Conservation (phyloP, 208 protist species). For the Leishmania mexicana region DNA sequence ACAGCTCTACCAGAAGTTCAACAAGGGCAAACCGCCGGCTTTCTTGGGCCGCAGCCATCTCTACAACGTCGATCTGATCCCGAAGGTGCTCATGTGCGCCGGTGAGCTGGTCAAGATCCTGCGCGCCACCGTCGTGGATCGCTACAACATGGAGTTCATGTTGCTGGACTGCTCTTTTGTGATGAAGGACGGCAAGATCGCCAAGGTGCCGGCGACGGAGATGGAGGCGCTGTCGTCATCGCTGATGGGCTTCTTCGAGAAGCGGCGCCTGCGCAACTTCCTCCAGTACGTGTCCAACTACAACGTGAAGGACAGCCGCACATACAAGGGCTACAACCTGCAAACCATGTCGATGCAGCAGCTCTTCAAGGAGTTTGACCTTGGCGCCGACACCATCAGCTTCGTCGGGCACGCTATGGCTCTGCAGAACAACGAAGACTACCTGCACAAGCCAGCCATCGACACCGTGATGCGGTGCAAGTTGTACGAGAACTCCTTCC, state of each 20-base stretch:
- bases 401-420: slow-evolving; percentile 98
- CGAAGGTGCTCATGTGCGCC: slow-evolving; percentile 99
- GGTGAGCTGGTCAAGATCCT: slow-evolving; percentile 98
- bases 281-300: slow-evolving; percentile 93
- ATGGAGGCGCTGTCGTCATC: slow-evolving; percentile 96
- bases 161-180: slow-evolving; percentile 98
- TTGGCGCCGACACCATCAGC: slow-evolving; percentile 95
- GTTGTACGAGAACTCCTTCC: slow-evolving; percentile 97
- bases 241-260: slow-evolving; percentile 99
- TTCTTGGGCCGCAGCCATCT: slow-evolving; percentile 93
- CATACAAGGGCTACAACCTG: slow-evolving; percentile 93
- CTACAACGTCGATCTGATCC: slow-evolving; percentile 99
- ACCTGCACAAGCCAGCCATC: slow-evolving; percentile 93
- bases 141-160: slow-evolving; percentile 99
- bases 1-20: slow-evolving; percentile 97
- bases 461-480: slow-evolving; percentile 95
- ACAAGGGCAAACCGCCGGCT: slow-evolving; percentile 71
- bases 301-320: slow-evolving; percentile 87
- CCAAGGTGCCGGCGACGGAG: slow-evolving; percentile 98
- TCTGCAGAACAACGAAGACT: slow-evolving; percentile 91
- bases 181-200: slow-evolving; percentile 93
- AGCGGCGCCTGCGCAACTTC: slow-evolving; percentile 94
- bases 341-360: slow-evolving; percentile 89
- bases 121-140: slow-evolving; percentile 96
- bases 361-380: slow-evolving; percentile 96